phyloP scores from a whole-genome alignment of 768 basidiomycete species.

The Sporobolomyces phaffii region DNA sequence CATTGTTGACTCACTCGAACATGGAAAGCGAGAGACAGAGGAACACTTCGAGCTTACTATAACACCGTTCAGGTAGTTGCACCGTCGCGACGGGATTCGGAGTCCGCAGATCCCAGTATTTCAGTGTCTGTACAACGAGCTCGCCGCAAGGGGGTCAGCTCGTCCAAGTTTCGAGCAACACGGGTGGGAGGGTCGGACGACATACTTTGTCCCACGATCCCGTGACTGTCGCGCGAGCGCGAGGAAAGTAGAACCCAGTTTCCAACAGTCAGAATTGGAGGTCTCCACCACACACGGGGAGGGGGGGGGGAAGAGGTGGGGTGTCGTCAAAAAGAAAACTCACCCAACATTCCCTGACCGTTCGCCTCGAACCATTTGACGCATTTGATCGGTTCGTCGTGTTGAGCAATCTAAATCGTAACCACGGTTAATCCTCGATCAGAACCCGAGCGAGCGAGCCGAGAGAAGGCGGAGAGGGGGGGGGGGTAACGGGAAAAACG shows the following conservation, averaged over 20 bases:
- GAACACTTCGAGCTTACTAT: conserved; percentile 73
- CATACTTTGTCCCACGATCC: conserved; percentile 91
- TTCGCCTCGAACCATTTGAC: conserved; percentile 43
- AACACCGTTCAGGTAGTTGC: conserved; percentile 80
- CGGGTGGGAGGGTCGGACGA: no score
- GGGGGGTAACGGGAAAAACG: conserved; percentile 65
- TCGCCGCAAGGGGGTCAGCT: not conserved
- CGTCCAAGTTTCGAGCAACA: not conserved
- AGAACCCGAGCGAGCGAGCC: not conserved
- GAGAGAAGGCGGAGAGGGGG: no score
- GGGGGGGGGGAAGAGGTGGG: no score
- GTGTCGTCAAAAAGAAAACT: not conserved
- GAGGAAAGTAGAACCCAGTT: no score
- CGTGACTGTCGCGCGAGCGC: conserved; percentile 59
- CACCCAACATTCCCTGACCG: conserved; percentile 49
- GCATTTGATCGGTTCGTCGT: conserved; percentile 40
- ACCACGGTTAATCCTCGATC: no score
- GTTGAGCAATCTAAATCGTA: conserved; percentile 40
- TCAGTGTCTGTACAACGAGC: conserved; percentile 14
- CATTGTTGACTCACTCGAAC: no score
- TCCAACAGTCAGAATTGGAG: no score
- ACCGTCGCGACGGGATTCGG: conserved; percentile 71
- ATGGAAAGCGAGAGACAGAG: conserved; percentile 42
- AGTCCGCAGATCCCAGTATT: conserved; percentile 90
- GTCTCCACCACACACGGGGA: no score